Evolutionary conservation across 768 basidiomycete species (phyloP), one percentile per base, ranked within the genome.

Genomic region (Russula sp.): DNA sequence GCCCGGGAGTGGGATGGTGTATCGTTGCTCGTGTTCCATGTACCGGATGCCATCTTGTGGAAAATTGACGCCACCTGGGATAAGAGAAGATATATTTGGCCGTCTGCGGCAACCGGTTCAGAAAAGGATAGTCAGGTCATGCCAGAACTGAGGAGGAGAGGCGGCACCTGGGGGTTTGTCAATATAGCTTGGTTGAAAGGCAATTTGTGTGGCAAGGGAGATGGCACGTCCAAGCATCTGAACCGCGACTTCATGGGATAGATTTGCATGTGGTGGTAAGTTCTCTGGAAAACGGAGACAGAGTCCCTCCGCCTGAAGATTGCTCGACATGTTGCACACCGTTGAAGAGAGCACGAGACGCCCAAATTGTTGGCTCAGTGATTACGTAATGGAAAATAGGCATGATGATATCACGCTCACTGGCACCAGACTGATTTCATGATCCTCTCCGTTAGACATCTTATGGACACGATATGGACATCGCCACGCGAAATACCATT

Each of bases 31-130:
- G 59, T 83, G 75, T 62, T 92, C 91, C 68, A 87, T 84, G 72
- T 81, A 94, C 48, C 88, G 84, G 61, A 93, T 79, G 22, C 91
- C 91, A 69, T 94, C 91, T 62, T 78, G 81, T 24, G 89, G 90
- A 72, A 89, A 88, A 3, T 82, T 79, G 28, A 79, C 70, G 62
- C 82, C 82, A 16, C 77, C 79, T 10, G 83, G 82, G 51, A 90
- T 75, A 75, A 91, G 51, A 92, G 74, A n/a, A 92, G 80, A 40
- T 80, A 77, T 34, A 86, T 75, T 69, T 85, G 81, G 0, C 88
- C 88, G 70, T 90, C 90, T 89, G 60, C 10, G 48, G 52, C 38
- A 48, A 48, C 46, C 18, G 54, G 36, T 49, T 30, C 14, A 57
- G 36, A 42, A 54, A 36, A 30, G 16, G 26, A 53, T 16, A 38